These are phyloP conservation scores for Colletotrichum sp. DNA, from an alignment of 2,329 filamentous ascomycete genomes.

Conservation along the genomic window DNA sequence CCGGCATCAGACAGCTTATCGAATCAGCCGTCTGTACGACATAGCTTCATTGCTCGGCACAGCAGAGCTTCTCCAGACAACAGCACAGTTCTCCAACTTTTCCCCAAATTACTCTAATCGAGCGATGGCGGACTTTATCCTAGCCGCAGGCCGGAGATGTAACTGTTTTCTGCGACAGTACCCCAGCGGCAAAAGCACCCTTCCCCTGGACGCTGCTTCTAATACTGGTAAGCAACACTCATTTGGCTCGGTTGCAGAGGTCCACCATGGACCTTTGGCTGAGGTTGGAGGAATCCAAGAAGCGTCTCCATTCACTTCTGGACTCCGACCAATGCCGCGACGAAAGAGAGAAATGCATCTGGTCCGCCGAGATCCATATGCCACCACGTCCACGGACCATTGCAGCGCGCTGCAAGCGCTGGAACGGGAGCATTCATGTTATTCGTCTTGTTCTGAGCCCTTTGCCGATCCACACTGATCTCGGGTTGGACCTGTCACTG, in stretches of 20 bases:
- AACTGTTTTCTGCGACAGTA: slow-evolving; percentile 5
- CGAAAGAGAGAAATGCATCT: not conserved
- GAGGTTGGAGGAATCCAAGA: not conserved
- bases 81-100: slow-evolving; percentile 15
- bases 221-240: not conserved
- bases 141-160: slow-evolving; percentile 7
- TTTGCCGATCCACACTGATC: slow-evolving; percentile 1
- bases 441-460: not conserved
- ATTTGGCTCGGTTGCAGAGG: not conserved
- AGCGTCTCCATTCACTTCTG: not conserved
- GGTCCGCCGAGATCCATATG: slow-evolving; percentile 4
- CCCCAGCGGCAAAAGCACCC: not conserved
- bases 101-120: slow-evolving; percentile 18
- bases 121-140: not conserved
- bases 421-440: not conserved
- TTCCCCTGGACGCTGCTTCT: not conserved
- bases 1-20: not conserved
- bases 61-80: not conserved
- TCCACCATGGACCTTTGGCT: not conserved
- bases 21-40: slow-evolving; percentile 8
- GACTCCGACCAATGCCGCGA: not conserved
- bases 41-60: slow-evolving; percentile 14
- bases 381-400: not conserved
- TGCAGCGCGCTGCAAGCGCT: not conserved
- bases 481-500: not conserved